Evolutionary conservation across 2,329 filamentous ascomycete species (phyloP), one percentile per base, ranked within the genome.

Genomic region (Fusarium sp.): DNA sequence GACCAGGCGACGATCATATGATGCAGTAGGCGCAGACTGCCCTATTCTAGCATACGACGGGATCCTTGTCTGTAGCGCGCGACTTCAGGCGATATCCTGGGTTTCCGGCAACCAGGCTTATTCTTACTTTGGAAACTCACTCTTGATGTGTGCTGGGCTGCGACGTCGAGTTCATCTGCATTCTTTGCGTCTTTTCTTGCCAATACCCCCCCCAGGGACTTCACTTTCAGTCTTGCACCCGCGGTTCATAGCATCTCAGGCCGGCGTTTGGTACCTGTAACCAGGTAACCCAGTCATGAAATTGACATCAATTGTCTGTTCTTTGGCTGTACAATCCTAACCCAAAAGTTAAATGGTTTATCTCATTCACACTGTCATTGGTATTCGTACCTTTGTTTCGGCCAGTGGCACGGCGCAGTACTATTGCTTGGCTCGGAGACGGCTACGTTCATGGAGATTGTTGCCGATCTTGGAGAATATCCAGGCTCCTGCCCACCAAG

Each of bases 1-100:
- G 31, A n/a, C 12, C 11, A 34, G 31, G 31, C 31, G 31, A 34
- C 31, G 31, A 34, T 34, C 31, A 34, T 34, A 74, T 75, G 73
- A 71, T 75, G 66, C 72, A 75, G 67, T 75, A 73, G 49, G 52
- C 58, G n/a, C n/a, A 34, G 38, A 22, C n/a, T 32, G 46, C 29
- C 36, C 34, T 32, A 19, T 22, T 13, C 11, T 22, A 42, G 40
- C 29, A 39, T 35, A 22, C 34, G 13, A 13, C 19, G 36, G 31
- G 38, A 31, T 22, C 19, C 26, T 28, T 25, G n/a, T 6, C 38
- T 26, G 22, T 24, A 29, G 7, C n/a, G 26, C 45, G 35, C 26
- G 25, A 31, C 40, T 32, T 26, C 13, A 41, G 24, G 38, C n/a
- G 45, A 36, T 9, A 31, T 34, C 25, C 40, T 26, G 32, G 25